Conservation (phyloP, 106 monocot species). For the Apostasia ramifera region DNA sequence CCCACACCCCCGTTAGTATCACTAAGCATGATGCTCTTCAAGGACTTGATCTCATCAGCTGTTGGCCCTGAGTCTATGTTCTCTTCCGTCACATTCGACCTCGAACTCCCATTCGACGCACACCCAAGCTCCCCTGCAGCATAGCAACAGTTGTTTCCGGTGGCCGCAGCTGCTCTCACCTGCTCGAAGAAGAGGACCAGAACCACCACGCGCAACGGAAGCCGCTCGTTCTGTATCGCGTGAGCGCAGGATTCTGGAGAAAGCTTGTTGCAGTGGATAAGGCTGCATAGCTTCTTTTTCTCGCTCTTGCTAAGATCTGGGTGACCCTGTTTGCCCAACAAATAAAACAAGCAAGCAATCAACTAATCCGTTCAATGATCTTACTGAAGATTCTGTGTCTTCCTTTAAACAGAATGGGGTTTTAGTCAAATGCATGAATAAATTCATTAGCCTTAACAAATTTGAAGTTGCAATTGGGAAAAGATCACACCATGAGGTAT, state of each 20-base stretch:
- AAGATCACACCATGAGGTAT: constrained; percentile 26
- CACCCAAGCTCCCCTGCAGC: constrained; percentile 16
- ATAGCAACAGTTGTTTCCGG: constrained; percentile 9
- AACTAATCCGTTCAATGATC: not conserved
- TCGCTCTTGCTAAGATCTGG: constrained; percentile 67
- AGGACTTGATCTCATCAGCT: constrained; percentile 25
- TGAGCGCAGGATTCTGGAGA: constrained; percentile 68
- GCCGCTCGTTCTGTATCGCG: constrained; percentile 90
- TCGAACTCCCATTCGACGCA: constrained; percentile 64
- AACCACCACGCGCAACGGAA: constrained; percentile 71
- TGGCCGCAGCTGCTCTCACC: constrained; percentile 29
- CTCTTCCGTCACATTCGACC: constrained; percentile 59
- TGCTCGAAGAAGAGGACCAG: constrained; percentile 92
- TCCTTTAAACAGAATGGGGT: no score
- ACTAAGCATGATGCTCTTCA: constrained; percentile 30
- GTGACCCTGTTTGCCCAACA: constrained; percentile 52
- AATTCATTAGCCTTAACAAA: no score
- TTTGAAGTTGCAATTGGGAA: not conserved
- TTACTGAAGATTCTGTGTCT: no score
- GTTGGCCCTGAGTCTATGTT: constrained; percentile 35
- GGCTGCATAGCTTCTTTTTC: constrained; percentile 67
- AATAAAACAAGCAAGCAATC: constrained; percentile 1
- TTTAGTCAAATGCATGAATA: no score
- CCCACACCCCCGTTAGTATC: constrained; percentile 8
- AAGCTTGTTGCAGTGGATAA: constrained; percentile 74